phyloP scores from a whole-genome alignment of 257 asterid genomes.

The Nicotiana knightiana region DNA sequence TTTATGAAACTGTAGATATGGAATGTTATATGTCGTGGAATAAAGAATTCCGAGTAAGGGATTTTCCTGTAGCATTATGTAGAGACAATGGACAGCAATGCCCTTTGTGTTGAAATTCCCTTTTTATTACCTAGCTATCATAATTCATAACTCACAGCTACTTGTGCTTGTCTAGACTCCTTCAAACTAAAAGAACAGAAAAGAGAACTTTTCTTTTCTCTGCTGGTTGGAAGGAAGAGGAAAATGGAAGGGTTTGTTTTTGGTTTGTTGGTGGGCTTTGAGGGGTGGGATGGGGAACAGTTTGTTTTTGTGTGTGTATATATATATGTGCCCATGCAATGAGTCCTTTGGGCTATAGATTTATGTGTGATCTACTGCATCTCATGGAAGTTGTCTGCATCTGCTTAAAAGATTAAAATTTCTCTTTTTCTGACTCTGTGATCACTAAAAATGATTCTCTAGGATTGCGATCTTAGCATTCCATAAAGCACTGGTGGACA shows the following conservation, averaged over 20 bases:
- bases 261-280: background rate
- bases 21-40: background rate
- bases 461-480: constrained; percentile 30
- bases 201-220: background rate
- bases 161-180: background rate
- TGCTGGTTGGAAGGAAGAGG: background rate
- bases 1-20: background rate
- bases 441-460: background rate
- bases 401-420: background rate
- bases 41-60: background rate
- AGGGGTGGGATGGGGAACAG: background rate
- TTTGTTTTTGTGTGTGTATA: too few relatives aligned
- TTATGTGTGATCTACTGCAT: background rate
- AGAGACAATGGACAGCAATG: background rate
- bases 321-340: too few relatives aligned
- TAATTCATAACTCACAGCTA: background rate
- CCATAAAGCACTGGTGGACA: constrained; percentile 28
- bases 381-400: background rate
- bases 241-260: background rate
- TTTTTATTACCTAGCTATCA: background rate
- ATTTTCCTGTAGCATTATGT: background rate
- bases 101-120: background rate
- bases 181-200: background rate
- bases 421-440: background rate
- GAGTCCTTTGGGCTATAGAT: background rate